Conservation (phyloP, 2,329 filamentous ascomycete species). For the Diaporthe sp. region DNA sequence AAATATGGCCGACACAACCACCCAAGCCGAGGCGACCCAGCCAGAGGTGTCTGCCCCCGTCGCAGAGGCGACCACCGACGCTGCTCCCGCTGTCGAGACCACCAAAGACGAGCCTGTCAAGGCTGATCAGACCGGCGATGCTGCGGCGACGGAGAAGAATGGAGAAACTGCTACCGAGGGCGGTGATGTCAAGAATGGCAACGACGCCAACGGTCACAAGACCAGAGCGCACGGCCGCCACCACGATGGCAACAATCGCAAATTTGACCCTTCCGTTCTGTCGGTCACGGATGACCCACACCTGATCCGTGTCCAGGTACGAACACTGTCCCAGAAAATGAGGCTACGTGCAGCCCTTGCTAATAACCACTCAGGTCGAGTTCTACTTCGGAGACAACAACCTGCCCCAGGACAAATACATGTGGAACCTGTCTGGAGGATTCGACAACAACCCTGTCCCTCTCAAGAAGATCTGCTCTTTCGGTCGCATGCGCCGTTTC, state of each 20-base stretch:
- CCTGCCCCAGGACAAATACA: conserved; percentile 87
- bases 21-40: conserved; percentile 43
- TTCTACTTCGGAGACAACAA: conserved; percentile 97
- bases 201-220: conserved; percentile 54
- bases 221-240: conserved; percentile 56
- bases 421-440: conserved; percentile 83
- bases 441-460: conserved; percentile 84
- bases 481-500: conserved; percentile 97
- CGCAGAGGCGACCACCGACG: conserved; percentile 48
- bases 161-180: conserved; percentile 43
- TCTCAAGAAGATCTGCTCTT: conserved; percentile 82
- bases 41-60: conserved; percentile 36
- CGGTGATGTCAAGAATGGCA: conserved; percentile 43
- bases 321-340: conserved; percentile 31
- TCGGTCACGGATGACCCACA: conserved; percentile 81
- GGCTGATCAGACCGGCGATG: conserved; percentile 44
- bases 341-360: neutral
- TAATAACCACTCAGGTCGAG: conserved; percentile 76
- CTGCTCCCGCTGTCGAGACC: conserved; percentile 46
- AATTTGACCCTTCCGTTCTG: conserved; percentile 77
- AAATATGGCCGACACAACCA: conserved; percentile 43
- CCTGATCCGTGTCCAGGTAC: conserved; percentile 86
- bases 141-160: conserved; percentile 43
- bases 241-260: conserved; percentile 69
- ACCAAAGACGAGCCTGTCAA: conserved; percentile 41